These are phyloP conservation scores for Colletotrichum scovillei DNA, from an alignment of 2,329 filamentous ascomycete genomes.

Conservation along the genomic window DNA sequence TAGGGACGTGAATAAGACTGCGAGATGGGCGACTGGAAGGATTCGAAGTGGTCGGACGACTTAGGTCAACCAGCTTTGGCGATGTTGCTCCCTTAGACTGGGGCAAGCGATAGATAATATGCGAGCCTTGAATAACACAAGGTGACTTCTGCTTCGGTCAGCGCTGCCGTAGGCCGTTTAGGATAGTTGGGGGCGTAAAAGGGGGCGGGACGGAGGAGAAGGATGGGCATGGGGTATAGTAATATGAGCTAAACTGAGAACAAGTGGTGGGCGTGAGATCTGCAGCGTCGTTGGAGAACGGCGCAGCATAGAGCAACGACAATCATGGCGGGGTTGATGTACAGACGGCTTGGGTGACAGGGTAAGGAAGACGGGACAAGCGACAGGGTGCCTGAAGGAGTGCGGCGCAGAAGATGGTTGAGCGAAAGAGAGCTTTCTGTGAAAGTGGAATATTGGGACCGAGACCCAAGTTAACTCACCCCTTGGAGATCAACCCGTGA, in stretches of 20 bases:
- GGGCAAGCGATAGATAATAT: slow-evolving; percentile 9
- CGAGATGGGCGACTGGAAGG: background rate
- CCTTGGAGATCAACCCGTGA: background rate
- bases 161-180: slow-evolving; percentile 54
- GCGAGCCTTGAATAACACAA: background rate
- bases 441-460: background rate
- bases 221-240: slow-evolving; percentile 46
- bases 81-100: background rate
- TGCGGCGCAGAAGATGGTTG: slow-evolving; percentile 38
- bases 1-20: background rate
- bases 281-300: slow-evolving; percentile 47
- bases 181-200: slow-evolving; percentile 49
- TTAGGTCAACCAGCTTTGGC: background rate
- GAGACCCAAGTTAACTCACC: slow-evolving; percentile 11
- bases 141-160: slow-evolving; percentile 41
- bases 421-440: background rate
- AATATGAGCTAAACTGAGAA: slow-evolving; percentile 50
- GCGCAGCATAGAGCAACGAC: slow-evolving; percentile 49
- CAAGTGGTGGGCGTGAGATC: slow-evolving; percentile 52
- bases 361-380: slow-evolving; percentile 33
- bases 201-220: slow-evolving; percentile 46
- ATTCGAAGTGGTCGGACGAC: background rate
- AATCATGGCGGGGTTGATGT: slow-evolving; percentile 51
- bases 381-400: slow-evolving; percentile 45
- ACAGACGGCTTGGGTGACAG: slow-evolving; percentile 39